Evolutionary conservation across 2,329 filamentous ascomycete genomes (phyloP), one percentile per base, ranked within the genome.

Genomic region (Penicillium sp.): DNA sequence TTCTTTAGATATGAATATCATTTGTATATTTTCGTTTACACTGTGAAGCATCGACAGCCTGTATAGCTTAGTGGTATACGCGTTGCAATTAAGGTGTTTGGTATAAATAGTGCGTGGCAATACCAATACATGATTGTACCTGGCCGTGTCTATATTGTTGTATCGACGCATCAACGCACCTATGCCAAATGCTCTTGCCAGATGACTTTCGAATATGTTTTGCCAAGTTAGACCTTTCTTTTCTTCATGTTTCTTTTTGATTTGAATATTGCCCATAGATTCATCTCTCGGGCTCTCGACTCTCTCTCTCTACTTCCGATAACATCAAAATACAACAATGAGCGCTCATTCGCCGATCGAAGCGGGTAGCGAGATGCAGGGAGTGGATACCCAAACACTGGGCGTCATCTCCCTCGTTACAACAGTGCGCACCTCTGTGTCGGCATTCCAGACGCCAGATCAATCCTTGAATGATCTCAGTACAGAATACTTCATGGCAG

Each of bases 361-460:
- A 45, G 54, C 56, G 58, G 57, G 55, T 55, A 56, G 44, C 37
- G 41, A 48, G 19, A 29, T 43, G 48, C 37, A 46, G 44, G 48
- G 22, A 28, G 58, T 59, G 57, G 63, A 58, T 56, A 61, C 61
- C 48, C 60, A 59, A 64, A 60, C 57, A 59, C 52, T 52, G 43
- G 57, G 52, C 58, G 31, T 55, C 54, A 61, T 67, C 62, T 62
- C 64, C 62, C 33, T 21, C 13, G 64, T 66, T 57, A 54, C 48
- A 54, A 50, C 53, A 49, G 39, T 31, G 39, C 26, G 17, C 26
- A 61, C 58, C 35, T 51, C 26, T 31, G 39, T 42, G 26, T 41
- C 56, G 48, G 53, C 59, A 44, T 67, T 69, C 48, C 65, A 68
- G 35, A 61, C 58, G 17, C 66, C 68, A 46, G 57, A 64, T 40